Conservation (phyloP, 768 basidiomycete genomes). For the Mycena albidolilacea region DNA sequence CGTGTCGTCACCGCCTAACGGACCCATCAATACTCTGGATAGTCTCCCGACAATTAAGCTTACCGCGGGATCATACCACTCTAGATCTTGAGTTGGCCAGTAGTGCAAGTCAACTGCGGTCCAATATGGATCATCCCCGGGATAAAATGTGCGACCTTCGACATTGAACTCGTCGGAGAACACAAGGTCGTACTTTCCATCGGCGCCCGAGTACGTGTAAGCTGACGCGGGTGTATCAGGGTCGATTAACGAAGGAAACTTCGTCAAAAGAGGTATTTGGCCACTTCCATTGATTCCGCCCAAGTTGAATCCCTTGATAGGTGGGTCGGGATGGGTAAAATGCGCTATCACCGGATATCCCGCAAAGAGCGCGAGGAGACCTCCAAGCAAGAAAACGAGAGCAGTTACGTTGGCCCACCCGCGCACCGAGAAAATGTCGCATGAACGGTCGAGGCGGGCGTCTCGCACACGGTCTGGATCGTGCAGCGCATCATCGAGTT, state of each 20-base stretch:
- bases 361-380: conserved; percentile 85
- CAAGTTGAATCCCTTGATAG: conserved; percentile 78
- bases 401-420: conserved; percentile 87
- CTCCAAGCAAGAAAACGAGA: conserved; percentile 76
- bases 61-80: conserved; percentile 72
- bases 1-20: conserved; percentile 65
- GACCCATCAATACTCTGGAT: not conserved
- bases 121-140: conserved; percentile 78
- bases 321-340: conserved; percentile 53
- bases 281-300: conserved; percentile 91
- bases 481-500: conserved; percentile 95
- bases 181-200: conserved; percentile 87
- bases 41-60: conserved; percentile 18
- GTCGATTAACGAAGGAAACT: conserved; percentile 82
- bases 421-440: conserved; percentile 83
- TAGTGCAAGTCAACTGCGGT: conserved; percentile 77
- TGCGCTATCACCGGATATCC: conserved; percentile 89
- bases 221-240: conserved; percentile 75
- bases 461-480: conserved; percentile 85
- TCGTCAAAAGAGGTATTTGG: conserved; percentile 84
- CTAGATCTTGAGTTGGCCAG: conserved; percentile 70
- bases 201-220: conserved; percentile 72
- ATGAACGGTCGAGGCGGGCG: conserved; percentile 69
- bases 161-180: conserved; percentile 77
- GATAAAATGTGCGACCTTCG: conserved; percentile 78